Evolutionary conservation across 2,329 filamentous ascomycete species (phyloP).

Genomic region (Xylariaceae sp.): DNA sequence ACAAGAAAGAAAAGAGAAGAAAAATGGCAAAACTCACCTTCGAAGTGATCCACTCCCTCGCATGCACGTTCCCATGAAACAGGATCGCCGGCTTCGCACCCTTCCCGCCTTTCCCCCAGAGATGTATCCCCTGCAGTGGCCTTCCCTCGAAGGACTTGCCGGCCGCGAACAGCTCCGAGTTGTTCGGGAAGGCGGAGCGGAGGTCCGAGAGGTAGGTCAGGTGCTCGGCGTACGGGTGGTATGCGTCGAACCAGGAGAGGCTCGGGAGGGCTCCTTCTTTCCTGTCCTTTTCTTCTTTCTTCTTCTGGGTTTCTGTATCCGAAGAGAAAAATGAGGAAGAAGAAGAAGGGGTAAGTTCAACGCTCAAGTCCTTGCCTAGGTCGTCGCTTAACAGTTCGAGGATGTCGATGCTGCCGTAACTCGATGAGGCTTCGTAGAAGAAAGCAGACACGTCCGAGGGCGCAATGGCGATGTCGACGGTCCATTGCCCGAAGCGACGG

Average conservation of each 20-base stretch:
- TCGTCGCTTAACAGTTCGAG: constrained; percentile 25
- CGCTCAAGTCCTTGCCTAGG: constrained; percentile 26
- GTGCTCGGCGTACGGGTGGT: constrained; percentile 50
- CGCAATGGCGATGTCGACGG: constrained; percentile 31
- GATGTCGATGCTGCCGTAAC: constrained; percentile 12
- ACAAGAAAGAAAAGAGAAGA: background rate
- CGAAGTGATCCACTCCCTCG: constrained; percentile 50
- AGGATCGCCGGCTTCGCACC: constrained; percentile 44
- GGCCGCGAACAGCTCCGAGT: constrained; percentile 42
- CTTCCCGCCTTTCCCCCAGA: constrained; percentile 43
- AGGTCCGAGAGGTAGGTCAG: constrained; percentile 43
- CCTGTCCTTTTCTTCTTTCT: background rate
- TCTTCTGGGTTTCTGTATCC: constrained; percentile 12
- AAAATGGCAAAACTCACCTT: constrained; percentile 44
- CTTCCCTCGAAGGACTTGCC: constrained; percentile 43
- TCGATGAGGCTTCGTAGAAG: constrained; percentile 18
- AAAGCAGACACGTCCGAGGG: constrained; percentile 26
- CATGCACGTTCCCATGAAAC: constrained; percentile 49
- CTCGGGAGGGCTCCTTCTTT: constrained; percentile 21
- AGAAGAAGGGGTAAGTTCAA: too few species aligned
- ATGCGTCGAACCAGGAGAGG: constrained; percentile 46
- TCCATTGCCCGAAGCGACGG: constrained; percentile 1
- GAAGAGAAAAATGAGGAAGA: too few species aligned
- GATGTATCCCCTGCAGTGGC: constrained; percentile 54
- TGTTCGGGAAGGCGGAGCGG: constrained; percentile 37